These are phyloP conservation scores for Amaranthus hypochondriacus DNA, from an alignment of 148 eudicot species.

Conservation along the genomic window DNA sequence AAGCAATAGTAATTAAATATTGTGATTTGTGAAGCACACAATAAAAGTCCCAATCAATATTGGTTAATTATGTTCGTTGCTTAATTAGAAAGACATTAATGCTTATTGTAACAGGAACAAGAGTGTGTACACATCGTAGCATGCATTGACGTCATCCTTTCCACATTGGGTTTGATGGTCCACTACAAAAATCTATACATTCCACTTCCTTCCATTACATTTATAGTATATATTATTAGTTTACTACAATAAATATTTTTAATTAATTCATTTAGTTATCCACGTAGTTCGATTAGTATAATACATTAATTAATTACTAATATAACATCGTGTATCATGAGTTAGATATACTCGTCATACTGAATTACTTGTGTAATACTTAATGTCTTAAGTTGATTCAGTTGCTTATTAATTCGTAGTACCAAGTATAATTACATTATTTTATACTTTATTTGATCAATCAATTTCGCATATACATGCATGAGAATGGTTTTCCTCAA, in stretches of 20 bases:
- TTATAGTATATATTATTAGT: too few species aligned
- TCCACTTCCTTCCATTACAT: not conserved
- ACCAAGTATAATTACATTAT: too few species aligned
- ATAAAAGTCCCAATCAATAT: slow-evolving; percentile 17
- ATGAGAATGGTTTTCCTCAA: too few species aligned
- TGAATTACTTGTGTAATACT: not conserved
- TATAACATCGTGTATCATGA: slow-evolving; percentile 1
- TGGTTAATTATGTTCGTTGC: slow-evolving; percentile 21
- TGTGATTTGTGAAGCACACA: not conserved
- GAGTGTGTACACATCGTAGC: not conserved
- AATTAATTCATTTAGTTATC: slow-evolving; percentile 1
- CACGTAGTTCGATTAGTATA: slow-evolving; percentile 30
- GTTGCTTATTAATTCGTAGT: not conserved
- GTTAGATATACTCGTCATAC: not conserved
- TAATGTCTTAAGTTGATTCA: not conserved
- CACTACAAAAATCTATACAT: not conserved
- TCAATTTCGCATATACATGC: too few species aligned
- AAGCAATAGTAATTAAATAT: too few species aligned
- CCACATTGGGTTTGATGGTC: slow-evolving; percentile 8
- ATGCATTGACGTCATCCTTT: slow-evolving; percentile 19
- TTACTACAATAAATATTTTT: too few species aligned
- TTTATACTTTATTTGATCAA: too few species aligned
- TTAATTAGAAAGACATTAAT: slow-evolving; percentile 10
- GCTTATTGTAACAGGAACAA: slow-evolving; percentile 12
- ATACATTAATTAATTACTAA: slow-evolving; percentile 24